phyloP scores from a whole-genome alignment of 441 rosid genomes.

The Lepidium campestre region DNA sequence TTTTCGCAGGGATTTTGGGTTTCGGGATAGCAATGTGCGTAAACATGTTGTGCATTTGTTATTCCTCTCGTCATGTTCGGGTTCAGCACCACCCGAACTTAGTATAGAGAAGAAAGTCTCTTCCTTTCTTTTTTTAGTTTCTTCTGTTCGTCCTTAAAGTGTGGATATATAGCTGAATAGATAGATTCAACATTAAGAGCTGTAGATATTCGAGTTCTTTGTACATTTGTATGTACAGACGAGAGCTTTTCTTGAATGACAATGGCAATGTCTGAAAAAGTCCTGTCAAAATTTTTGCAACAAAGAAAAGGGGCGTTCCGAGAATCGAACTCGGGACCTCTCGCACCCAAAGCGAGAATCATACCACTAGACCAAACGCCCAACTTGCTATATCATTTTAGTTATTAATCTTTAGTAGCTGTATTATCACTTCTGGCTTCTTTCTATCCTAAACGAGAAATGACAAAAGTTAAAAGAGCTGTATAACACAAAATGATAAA shows the following conservation, averaged over 20 bases:
- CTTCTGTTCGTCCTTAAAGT: background rate
- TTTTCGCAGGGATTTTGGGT: constrained; percentile 60
- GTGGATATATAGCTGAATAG: background rate
- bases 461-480: background rate
- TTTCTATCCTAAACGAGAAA: background rate
- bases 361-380: constrained; percentile 24
- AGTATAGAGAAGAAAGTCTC: constrained; percentile 32
- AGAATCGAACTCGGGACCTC: constrained; percentile 76
- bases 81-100: constrained; percentile 37
- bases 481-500: background rate
- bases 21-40: constrained; percentile 66
- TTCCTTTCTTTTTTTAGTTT: background rate
- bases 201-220: constrained; percentile 2
- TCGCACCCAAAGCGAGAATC: constrained; percentile 44
- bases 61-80: constrained; percentile 38
- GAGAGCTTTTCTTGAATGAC: background rate
- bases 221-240: background rate
- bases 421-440: too few relatives aligned
- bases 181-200: background rate
- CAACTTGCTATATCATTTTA: accelerated
- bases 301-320: constrained; percentile 43
- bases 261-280: background rate
- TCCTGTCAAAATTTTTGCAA: too few relatives aligned
- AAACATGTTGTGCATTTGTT: constrained; percentile 54
- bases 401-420: accelerated